These are phyloP conservation scores for Starmerella gropengiesseri DNA, from an alignment of 805 yeast genomes.

Conservation along the genomic window DNA sequence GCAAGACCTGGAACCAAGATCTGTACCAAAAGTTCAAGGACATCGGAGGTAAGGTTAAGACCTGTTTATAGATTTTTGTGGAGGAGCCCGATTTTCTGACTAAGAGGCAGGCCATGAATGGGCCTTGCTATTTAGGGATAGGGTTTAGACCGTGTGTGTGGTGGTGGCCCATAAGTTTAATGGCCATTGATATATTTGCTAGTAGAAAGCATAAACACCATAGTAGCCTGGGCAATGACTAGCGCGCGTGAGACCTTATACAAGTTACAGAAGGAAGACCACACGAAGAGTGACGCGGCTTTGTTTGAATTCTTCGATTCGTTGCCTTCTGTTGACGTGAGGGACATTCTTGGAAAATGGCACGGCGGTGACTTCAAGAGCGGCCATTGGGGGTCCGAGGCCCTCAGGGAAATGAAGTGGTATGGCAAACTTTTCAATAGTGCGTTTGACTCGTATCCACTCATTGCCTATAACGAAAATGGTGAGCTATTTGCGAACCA, in stretches of 20 bases:
- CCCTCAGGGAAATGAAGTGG: neutral
- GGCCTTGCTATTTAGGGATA: too few relatives aligned
- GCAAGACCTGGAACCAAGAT: too few relatives aligned
- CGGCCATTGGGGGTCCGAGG: constrained; percentile 1
- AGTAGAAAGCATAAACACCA: too few relatives aligned
- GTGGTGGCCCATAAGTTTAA: too few relatives aligned
- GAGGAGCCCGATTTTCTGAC: too few relatives aligned
- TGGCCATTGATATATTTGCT: too few relatives aligned
- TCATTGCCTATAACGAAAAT: neutral
- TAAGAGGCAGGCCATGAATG: too few relatives aligned
- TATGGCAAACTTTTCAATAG: neutral
- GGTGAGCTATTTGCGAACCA: constrained; percentile 1
- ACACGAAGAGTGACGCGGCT: constrained; percentile 1
- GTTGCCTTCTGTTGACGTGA: neutral
- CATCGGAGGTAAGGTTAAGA: too few relatives aligned
- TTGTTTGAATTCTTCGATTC: constrained; percentile 1
- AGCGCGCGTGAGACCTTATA: neutral
- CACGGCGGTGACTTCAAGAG: constrained; percentile 4
- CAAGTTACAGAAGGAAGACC: neutral
- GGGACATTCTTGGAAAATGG: constrained; percentile 1
- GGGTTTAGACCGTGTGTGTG: too few relatives aligned
- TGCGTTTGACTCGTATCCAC: neutral
- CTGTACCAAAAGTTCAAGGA: too few relatives aligned
- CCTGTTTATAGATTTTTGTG: too few relatives aligned
- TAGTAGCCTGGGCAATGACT: too few relatives aligned